Conservation (phyloP, 805 yeast genomes). For the Ascoidea tarda region DNA sequence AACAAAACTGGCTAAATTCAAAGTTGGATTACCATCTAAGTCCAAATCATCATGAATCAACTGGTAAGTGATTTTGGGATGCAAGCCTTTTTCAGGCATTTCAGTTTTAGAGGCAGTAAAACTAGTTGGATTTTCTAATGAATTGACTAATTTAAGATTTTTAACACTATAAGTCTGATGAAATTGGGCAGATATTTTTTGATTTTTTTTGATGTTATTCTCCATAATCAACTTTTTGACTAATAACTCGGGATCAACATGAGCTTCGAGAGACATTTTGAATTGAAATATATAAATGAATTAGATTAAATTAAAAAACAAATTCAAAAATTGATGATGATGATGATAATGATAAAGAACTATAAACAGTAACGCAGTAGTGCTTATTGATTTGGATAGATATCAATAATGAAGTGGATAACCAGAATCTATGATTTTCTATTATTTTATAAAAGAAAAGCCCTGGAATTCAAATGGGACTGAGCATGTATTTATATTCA, state of each 20-base stretch:
- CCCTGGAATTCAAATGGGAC: no score
- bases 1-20: slow-evolving; percentile 83
- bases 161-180: not conserved
- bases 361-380: no score
- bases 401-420: no score
- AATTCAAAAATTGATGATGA: no score
- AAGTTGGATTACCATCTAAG: slow-evolving; percentile 71
- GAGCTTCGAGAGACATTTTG: not conserved
- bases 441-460: no score
- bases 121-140: not conserved
- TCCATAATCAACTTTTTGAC: not conserved
- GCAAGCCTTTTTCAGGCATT: slow-evolving; percentile 44
- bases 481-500: no score
- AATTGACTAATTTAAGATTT: no score
- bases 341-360: no score
- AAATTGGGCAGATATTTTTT: not conserved
- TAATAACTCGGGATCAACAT: not conserved
- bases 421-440: no score
- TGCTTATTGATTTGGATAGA: no score
- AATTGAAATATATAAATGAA: not conserved
- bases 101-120: slow-evolving; percentile 34
- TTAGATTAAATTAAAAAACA: no score
- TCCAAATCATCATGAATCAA: slow-evolving; percentile 60
- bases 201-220: not conserved
- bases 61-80: slow-evolving; percentile 38